A percentile compares a stretch with the other conserved stretches of the same genome.
Evolutionary conservation across 2,329 filamentous ascomycete species (phyloP).

Genomic region (Epichloe elymi): DNA sequence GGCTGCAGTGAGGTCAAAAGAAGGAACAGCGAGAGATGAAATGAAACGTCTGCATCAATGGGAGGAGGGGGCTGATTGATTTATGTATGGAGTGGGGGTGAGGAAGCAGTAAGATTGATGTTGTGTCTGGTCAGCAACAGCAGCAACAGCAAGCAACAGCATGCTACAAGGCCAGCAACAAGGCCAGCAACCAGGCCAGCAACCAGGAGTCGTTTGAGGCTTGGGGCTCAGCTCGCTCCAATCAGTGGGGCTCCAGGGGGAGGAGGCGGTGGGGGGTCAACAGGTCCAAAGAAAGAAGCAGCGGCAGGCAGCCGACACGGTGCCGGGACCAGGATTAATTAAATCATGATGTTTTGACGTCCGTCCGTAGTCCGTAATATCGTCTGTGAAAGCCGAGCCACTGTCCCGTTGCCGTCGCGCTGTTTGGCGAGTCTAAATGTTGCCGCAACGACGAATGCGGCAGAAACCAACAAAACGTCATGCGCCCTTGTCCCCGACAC

Average conservation of each 20-base stretch:
- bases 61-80: conserved; percentile 6
- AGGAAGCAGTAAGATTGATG: conserved; percentile 9
- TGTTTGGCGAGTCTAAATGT: no score
- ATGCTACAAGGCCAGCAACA: background rate
- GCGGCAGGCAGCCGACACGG: background rate
- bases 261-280: background rate
- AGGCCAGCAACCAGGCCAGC: background rate
- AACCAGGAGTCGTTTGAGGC: conserved; percentile 7
- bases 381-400: no score
- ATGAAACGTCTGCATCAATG: conserved; percentile 1
- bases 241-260: conserved; percentile 4
- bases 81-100: conserved; percentile 5
- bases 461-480: no score
- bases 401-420: no score
- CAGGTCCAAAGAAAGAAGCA: conserved; percentile 4
- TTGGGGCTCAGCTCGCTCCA: conserved; percentile 11
- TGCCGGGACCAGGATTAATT: no score
- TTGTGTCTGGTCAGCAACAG: background rate
- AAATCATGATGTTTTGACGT: no score
- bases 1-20: background rate
- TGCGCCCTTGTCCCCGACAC: background rate
- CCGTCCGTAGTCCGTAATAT: no score
- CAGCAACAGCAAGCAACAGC: background rate
- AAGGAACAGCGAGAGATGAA: conserved; percentile 4
- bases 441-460: no score